phyloP scores from a whole-genome alignment of 768 basidiomycete genomes.

The Mrakia blollopis region DNA sequence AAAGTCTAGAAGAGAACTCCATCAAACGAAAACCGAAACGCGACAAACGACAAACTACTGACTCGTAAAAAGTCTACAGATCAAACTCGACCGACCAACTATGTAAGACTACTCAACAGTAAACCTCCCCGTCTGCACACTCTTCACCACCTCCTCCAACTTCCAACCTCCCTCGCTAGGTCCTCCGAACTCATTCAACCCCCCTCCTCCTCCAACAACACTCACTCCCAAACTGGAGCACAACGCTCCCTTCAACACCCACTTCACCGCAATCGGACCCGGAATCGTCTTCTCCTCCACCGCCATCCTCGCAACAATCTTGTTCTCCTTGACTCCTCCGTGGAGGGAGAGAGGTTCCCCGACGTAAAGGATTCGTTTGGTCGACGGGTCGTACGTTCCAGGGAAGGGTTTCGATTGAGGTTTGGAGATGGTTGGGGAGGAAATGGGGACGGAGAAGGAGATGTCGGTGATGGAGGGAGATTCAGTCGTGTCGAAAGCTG shows the following conservation, averaged over 20 bases:
- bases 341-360: slow-evolving; percentile 14
- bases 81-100: too few relatives aligned
- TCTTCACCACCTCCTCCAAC: slow-evolving; percentile 20
- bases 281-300: slow-evolving; percentile 37
- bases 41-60: too few relatives aligned
- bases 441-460: slow-evolving; percentile 42
- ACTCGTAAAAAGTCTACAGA: not conserved
- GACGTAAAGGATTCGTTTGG: slow-evolving; percentile 39
- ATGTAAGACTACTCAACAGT: slow-evolving; percentile 32
- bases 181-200: slow-evolving; percentile 31
- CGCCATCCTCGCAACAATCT: slow-evolving; percentile 45
- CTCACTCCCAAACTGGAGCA: slow-evolving; percentile 43
- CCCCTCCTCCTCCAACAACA: slow-evolving; percentile 36
- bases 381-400: slow-evolving; percentile 41
- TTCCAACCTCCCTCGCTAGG: slow-evolving; percentile 15
- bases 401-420: slow-evolving; percentile 48
- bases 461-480: slow-evolving; percentile 38
- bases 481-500: not conserved
- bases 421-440: slow-evolving; percentile 36
- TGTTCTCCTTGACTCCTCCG: slow-evolving; percentile 35
- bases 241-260: slow-evolving; percentile 41
- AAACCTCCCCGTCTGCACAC: slow-evolving; percentile 27
- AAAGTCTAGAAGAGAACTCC: not conserved
- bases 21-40: too few relatives aligned
- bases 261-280: slow-evolving; percentile 42